phyloP scores from a whole-genome alignment of 768 basidiomycete species.

The Boletus barrowsii region DNA sequence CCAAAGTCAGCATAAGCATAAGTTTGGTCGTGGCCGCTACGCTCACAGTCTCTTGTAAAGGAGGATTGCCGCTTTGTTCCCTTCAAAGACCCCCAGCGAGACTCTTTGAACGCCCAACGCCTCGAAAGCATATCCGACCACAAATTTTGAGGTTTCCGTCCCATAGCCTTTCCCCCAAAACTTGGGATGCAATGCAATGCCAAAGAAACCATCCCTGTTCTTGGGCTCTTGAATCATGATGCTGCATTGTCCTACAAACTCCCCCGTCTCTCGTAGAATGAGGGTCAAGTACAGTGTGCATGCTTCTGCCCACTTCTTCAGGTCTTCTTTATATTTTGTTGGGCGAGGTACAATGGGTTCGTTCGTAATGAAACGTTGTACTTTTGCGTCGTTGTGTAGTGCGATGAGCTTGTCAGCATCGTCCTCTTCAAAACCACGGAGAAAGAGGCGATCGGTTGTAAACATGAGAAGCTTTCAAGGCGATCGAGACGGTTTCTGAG shows the following conservation, averaged over 20 bases:
- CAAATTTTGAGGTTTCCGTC: conserved; percentile 14
- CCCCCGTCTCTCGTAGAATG: conserved; percentile 16
- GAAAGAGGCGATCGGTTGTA: conserved; percentile 23
- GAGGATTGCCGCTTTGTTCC: conserved; percentile 15
- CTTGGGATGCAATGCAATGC: conserved; percentile 21
- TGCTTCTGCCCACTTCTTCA: conserved; percentile 10
- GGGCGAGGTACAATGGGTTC: conserved; percentile 22
- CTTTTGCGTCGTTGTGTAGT: conserved; percentile 21
- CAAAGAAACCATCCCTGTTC: conserved; percentile 27
- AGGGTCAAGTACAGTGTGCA: conserved; percentile 22
- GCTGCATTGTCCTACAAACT: conserved; percentile 21
- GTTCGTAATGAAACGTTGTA: conserved; percentile 14
- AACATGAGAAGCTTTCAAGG: neutral
- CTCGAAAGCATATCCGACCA: conserved; percentile 22
- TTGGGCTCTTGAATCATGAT: conserved; percentile 12
- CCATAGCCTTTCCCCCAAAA: conserved; percentile 28
- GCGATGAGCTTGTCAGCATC: conserved; percentile 14
- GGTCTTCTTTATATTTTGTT: conserved; percentile 9
- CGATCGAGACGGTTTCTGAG: neutral
- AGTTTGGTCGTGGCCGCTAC: neutral
- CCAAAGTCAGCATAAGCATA: neutral
- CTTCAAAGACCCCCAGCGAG: conserved; percentile 15
- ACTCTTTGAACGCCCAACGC: conserved; percentile 27
- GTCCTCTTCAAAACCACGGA: conserved; percentile 15
- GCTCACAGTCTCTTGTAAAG: conserved; percentile 30